These are phyloP conservation scores for Acanthamoeba royreba DNA, from an alignment of 208 protist genomes.

Conservation along the genomic window DNA sequence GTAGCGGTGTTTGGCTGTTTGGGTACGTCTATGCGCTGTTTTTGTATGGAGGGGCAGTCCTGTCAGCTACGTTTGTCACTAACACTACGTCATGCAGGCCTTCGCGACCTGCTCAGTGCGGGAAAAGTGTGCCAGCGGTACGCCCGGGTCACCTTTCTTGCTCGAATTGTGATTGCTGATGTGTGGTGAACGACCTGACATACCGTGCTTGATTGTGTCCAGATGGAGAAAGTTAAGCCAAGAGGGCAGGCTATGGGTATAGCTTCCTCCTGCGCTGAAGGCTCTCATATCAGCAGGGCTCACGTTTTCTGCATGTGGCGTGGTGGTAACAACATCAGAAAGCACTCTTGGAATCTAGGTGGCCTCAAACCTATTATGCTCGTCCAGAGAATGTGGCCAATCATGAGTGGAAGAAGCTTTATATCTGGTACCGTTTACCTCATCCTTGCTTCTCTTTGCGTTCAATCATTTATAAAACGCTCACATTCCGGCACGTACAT, in stretches of 20 bases:
- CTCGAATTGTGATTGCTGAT: neutral
- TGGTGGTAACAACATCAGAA: neutral
- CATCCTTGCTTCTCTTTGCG: neutral
- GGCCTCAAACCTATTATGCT: neutral
- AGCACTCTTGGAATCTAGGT: neutral
- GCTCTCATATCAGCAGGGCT: neutral
- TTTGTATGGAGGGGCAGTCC: neutral
- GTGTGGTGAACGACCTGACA: neutral
- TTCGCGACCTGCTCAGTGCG: neutral
- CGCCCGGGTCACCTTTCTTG: neutral
- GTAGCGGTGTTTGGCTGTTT: neutral
- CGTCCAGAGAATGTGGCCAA: neutral
- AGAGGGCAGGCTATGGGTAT: neutral
- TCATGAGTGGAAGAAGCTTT: neutral
- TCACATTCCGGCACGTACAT: too few relatives aligned
- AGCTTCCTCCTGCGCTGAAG: neutral
- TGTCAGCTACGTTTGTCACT: neutral
- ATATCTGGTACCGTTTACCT: neutral
- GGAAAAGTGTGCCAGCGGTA: neutral
- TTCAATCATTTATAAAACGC: too few relatives aligned
- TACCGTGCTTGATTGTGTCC: neutral
- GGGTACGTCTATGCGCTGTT: neutral
- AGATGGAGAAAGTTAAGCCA: neutral
- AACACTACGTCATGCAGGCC: neutral
- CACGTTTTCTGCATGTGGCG: neutral